Conservation (phyloP, 2,329 filamentous ascomycete genomes). For the Mycosphaerella sp. region DNA sequence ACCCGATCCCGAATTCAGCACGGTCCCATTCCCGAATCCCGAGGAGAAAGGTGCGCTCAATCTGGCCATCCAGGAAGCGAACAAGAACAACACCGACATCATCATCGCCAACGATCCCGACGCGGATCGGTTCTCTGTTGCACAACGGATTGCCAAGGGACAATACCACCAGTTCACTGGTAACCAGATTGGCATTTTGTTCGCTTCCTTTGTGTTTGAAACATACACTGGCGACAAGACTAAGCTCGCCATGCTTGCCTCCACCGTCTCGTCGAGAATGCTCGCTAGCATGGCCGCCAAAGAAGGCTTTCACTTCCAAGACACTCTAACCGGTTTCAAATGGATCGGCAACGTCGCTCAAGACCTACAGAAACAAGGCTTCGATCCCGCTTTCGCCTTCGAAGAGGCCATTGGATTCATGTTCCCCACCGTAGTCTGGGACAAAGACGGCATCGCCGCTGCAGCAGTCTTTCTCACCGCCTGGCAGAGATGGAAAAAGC, state of each 20-base stretch:
- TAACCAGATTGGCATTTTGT: slow-evolving; percentile 57
- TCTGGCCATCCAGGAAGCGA: slow-evolving; percentile 51
- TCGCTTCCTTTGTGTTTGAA: slow-evolving; percentile 53
- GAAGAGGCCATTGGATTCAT: slow-evolving; percentile 63
- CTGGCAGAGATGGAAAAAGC: slow-evolving; percentile 45
- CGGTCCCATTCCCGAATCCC: slow-evolving; percentile 59
- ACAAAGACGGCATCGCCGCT: slow-evolving; percentile 59
- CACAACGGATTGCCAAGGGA: slow-evolving; percentile 50
- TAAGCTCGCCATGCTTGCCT: slow-evolving; percentile 53
- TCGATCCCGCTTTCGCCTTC: slow-evolving; percentile 52
- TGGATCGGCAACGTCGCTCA: slow-evolving; percentile 59
- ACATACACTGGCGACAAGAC: slow-evolving; percentile 36
- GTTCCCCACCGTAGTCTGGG: slow-evolving; percentile 56
- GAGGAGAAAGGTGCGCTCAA: slow-evolving; percentile 58
- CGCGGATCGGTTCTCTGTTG: slow-evolving; percentile 57
- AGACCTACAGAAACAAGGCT: slow-evolving; percentile 45
- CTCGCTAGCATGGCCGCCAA: slow-evolving; percentile 50
- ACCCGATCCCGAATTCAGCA: slow-evolving; percentile 59
- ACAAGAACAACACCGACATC: slow-evolving; percentile 43
- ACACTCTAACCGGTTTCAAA: slow-evolving; percentile 62
- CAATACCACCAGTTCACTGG: slow-evolving; percentile 57
- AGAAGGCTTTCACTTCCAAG: slow-evolving; percentile 52
- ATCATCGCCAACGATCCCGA: slow-evolving; percentile 60
- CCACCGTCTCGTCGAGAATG: slow-evolving; percentile 59
- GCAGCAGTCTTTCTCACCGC: slow-evolving; percentile 54